Evolutionary conservation across 768 basidiomycete species (phyloP).

Genomic region (Sporobolomyces roseus): DNA sequence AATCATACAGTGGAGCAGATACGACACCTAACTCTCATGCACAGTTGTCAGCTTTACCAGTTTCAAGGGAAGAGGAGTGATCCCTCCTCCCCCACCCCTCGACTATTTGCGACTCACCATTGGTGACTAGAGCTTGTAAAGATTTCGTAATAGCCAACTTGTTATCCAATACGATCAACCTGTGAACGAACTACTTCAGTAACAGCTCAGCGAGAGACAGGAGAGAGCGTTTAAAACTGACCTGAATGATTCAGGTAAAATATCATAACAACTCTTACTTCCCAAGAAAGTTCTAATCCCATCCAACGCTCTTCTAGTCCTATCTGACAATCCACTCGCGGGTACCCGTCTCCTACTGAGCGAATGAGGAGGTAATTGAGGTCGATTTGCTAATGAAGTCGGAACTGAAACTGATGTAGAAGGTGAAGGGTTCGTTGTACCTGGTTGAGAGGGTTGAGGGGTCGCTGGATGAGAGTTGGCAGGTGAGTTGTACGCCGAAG

Average conservation of each 20-base stretch:
- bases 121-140: conserved; percentile 70
- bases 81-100: background rate
- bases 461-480: conserved; percentile 1
- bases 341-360: conserved; percentile 4
- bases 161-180: conserved; percentile 93
- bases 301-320: conserved; percentile 47
- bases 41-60: no score
- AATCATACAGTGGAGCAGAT: conserved; percentile 97
- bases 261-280: conserved; percentile 78
- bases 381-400: background rate
- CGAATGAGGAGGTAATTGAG: conserved; percentile 3
- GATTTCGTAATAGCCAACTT: conserved; percentile 95
- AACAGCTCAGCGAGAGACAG: background rate
- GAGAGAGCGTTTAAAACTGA: background rate
- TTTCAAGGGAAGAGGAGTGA: background rate
- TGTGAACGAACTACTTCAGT: background rate
- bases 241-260: conserved; percentile 88
- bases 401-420: conserved; percentile 7
- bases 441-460: conserved; percentile 10
- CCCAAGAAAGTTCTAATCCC: conserved; percentile 75
- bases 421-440: conserved; percentile 17
- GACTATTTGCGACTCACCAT: conserved; percentile 51
- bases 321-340: conserved; percentile 14
- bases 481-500: conserved; percentile 17
- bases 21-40: conserved; percentile 68